Evolutionary conservation across 73 alveolate genomes (phyloP).

Genomic region (Durusdinium trenchii): DNA sequence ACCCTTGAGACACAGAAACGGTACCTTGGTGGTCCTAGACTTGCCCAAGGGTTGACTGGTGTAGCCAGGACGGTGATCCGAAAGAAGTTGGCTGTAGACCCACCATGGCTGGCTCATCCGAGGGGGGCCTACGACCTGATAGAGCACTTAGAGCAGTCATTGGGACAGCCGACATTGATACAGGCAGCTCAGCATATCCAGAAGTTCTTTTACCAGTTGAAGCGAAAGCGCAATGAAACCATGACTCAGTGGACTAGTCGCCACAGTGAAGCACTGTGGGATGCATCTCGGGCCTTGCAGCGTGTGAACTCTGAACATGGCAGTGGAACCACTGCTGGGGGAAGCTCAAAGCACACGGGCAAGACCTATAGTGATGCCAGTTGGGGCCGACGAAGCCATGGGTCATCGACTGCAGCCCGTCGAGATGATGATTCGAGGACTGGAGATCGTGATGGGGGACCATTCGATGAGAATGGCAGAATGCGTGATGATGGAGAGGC

Average conservation of each 20-base stretch:
- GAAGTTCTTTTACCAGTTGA: background rate
- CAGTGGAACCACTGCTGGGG: background rate
- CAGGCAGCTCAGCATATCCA: background rate
- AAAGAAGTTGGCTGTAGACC: background rate
- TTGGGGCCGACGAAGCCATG: no score
- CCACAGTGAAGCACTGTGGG: constrained; percentile 43
- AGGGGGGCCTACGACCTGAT: constrained; percentile 8
- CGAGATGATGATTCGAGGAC: background rate
- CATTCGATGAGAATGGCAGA: background rate
- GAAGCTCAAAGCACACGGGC: no score
- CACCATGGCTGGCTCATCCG: constrained; percentile 30
- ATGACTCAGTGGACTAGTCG: constrained; percentile 10
- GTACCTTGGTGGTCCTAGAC: background rate
- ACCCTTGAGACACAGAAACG: constrained; percentile 9
- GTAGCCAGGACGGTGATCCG: background rate
- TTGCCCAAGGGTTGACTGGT: background rate
- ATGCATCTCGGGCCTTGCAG: constrained; percentile 17
- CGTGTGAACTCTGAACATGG: background rate
- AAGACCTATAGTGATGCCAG: no score
- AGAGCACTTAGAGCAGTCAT: background rate
- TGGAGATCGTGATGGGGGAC: background rate
- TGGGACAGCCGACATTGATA: background rate
- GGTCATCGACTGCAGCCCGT: background rate
- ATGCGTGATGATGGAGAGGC: background rate
- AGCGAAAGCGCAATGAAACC: background rate